Evolutionary conservation across 331 rosid species (phyloP).

Genomic region (Saraca asoca): DNA sequence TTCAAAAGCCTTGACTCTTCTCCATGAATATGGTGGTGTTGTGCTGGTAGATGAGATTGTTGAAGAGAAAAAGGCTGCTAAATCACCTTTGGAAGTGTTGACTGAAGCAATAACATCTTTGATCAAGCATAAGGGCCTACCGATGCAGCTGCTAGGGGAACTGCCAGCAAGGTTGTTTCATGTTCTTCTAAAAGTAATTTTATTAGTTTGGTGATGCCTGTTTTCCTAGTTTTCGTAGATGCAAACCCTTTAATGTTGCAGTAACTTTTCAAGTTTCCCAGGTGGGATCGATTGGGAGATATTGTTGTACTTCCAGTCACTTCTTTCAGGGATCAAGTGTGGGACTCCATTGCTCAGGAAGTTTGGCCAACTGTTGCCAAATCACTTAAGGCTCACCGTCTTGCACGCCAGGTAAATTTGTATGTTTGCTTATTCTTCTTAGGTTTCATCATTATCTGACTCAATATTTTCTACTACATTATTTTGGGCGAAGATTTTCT

Average conservation of each 20-base stretch:
- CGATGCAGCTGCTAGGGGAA: conserved; percentile 67
- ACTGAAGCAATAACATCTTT: conserved; percentile 63
- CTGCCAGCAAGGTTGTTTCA: conserved; percentile 69
- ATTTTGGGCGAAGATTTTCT: neutral
- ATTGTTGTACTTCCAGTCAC: conserved; percentile 72
- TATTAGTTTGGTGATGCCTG: conserved; percentile 22
- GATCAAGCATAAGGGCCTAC: conserved; percentile 60
- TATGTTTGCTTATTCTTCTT: conserved; percentile 23
- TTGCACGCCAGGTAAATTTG: conserved; percentile 75
- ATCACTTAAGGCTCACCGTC: conserved; percentile 70
- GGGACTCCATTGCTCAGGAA: conserved; percentile 69
- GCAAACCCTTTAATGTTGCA: conserved; percentile 22
- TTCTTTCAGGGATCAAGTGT: conserved; percentile 66
- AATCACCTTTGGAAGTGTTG: conserved; percentile 72
- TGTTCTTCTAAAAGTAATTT: conserved; percentile 6
- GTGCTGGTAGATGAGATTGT: conserved; percentile 57
- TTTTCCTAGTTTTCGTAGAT: conserved; percentile 19
- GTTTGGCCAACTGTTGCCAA: conserved; percentile 77
- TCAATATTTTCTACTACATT: neutral
- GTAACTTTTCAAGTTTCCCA: conserved; percentile 40
- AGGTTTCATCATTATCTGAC: conserved; percentile 5
- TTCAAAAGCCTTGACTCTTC: conserved; percentile 58
- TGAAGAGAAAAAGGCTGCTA: conserved; percentile 56
- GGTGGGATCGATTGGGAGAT: conserved; percentile 92
- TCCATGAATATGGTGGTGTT: conserved; percentile 60